These are phyloP conservation scores for Athelia sp. DNA, from an alignment of 1,284 basidiomycete genomes.

Conservation along the genomic window DNA sequence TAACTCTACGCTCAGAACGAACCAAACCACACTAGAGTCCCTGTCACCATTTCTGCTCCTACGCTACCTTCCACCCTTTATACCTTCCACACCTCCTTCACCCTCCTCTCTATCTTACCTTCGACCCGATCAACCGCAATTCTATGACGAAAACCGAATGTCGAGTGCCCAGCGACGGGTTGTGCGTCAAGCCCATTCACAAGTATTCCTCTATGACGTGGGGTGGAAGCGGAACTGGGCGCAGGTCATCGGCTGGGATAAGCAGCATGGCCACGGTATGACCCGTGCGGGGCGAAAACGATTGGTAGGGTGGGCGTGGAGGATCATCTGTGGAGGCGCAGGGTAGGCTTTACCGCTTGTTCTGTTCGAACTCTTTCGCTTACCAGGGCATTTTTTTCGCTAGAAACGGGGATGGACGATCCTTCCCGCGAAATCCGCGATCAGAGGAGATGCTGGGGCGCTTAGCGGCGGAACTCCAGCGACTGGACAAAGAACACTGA, in stretches of 20 bases:
- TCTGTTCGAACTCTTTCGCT: no score
- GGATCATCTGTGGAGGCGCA: constrained; percentile 54
- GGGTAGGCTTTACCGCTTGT: constrained; percentile 37
- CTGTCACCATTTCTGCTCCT: constrained; percentile 75
- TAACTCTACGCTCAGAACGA: constrained; percentile 49
- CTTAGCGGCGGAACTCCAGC: constrained; percentile 54
- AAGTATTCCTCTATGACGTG: constrained; percentile 70
- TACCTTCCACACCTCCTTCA: no score
- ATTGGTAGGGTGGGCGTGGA: constrained; percentile 36
- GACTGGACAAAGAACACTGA: constrained; percentile 42
- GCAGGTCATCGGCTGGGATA: constrained; percentile 59
- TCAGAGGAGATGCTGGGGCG: constrained; percentile 59
- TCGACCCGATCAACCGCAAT: constrained; percentile 15
- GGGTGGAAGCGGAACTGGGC: constrained; percentile 71
- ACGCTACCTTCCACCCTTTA: constrained; percentile 58
- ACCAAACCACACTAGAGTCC: constrained; percentile 82
- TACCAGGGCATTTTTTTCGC: background rate
- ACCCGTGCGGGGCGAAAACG: no score
- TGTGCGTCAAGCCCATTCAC: constrained; percentile 61
- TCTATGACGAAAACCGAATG: constrained; percentile 74
- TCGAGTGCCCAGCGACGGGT: constrained; percentile 63
- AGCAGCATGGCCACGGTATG: constrained; percentile 22
- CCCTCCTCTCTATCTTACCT: constrained; percentile 7
- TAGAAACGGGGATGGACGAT: constrained; percentile 63
- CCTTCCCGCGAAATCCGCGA: constrained; percentile 60